Evolutionary conservation across 2,329 filamentous ascomycete species (phyloP), one percentile per base, ranked within the genome.

Genomic region (Fusarium fujikuroi): DNA sequence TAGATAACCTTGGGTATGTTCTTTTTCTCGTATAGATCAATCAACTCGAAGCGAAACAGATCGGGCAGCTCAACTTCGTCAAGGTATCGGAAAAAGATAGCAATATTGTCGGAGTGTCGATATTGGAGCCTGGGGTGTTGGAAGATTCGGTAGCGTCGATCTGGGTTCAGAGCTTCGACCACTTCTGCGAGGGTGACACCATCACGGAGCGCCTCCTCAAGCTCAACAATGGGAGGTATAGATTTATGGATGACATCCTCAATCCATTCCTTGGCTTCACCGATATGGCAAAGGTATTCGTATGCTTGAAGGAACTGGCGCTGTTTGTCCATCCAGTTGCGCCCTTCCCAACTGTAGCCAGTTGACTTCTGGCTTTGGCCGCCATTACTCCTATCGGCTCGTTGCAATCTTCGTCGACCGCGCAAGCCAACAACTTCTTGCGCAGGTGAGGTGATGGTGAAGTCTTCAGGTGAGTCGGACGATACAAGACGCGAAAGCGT

Each of bases 1-100:
- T 99, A 97, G 70, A 99, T 99, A 80, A 98, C 97, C 82, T 98
- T 99, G 8, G 96, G 96, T 3, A 98, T 97, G 78, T 99, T 99
- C 84, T 99, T 99, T 87, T 98, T 99, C 83, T 99, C 97, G 85
- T 99, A 99, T 18, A 99, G 85, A 82, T 99, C 96, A 73, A 98
- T 97, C 50, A 98, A 87, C 81, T 99, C 96, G 81, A 99, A 99
- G 64, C 95, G 91, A 82, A 99, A 99, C 23, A 99, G 88, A 77
- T 99, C 97, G 3, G 96, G 96, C 7, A 99, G 86, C 78, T 97
- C 93, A 14, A 98, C 91, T 69, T 98, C 94, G 72, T 95, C 93
- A 3, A 99, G 88, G 74, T 97, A 97, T 65, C 93, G 91, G 84
- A 98, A 98, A 85, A 99, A 99, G 54, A 96, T 90, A 47, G 95